Evolutionary conservation across 495 filamentous ascomycete genomes (phyloP), one percentile per base, ranked within the genome.

Genomic region (Thermochaetoides thermophila): DNA sequence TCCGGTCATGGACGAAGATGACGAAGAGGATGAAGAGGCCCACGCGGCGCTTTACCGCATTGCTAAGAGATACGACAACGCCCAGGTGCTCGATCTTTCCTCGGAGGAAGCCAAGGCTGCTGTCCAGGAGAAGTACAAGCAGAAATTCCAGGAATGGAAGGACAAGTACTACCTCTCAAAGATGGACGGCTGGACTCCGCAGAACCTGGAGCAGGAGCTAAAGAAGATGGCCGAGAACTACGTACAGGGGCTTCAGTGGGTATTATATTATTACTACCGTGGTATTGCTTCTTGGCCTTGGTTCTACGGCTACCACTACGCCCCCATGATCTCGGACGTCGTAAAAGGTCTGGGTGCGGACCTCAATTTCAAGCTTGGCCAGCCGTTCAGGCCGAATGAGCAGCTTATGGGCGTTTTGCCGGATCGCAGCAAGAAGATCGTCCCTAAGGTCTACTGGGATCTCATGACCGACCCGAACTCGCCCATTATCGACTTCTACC

Each of bases 401-500:
- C 91, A 99, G 59, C 63, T 99, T 25, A 99, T 99, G 91, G 91
- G 91, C 37, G 91, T 99, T 27, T 64, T 96, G 40, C 91, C 91
- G 5, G 91, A 96, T 49, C 76, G 91, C 53, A 94, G 85, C 63
- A 96, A 95, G 59, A 80, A 76, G 54, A 96, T 92, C 42, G 89
- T 99, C 9, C 91, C 91, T 12, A 43, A 53, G 21, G 73, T 86
- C 3, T 99, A 95, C 54, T 81, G 81, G 55, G 73, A 81, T 8
- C 66, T 99, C 15, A 99, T 99, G 91, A 92, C 81, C 3, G 78
- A 82, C 29, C 59, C 73, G 0, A 69, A 82, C 3, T 95, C 87
- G n/a, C 85, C 91, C 9, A 96, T 99, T 53, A 82, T 93, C 45
- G 87, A 96, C 47, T 96, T 99, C 57, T 99, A 99, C 48, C 91